Evolutionary conservation across 305 asterid genomes (phyloP).

Genomic region (Fraxinus greggii): DNA sequence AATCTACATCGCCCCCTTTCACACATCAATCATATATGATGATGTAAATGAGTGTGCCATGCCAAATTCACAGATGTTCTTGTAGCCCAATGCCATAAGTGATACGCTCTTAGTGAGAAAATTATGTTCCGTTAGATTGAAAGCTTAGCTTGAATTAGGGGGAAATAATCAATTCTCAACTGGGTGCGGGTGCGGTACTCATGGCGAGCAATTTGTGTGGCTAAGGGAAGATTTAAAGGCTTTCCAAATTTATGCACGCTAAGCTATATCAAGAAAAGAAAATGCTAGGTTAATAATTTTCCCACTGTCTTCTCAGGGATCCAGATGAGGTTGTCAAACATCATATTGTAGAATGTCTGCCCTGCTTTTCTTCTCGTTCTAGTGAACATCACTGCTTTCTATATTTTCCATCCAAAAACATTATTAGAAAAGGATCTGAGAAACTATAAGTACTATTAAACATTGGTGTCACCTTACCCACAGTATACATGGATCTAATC

Average conservation of each 20-base stretch:
- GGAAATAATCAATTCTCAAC: neutral
- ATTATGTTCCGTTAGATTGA: neutral
- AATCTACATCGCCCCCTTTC: neutral
- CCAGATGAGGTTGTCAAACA: neutral
- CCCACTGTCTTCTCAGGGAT: neutral
- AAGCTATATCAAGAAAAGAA: neutral
- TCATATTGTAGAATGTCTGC: neutral
- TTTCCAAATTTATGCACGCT: neutral
- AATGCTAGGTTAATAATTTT: neutral
- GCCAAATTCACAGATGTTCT: neutral
- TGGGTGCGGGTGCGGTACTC: neutral
- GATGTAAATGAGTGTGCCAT: neutral
- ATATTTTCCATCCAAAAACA: conserved; percentile 9
- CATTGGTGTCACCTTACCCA: neutral
- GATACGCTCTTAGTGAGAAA: neutral
- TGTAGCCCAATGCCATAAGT: neutral
- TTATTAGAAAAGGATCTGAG: neutral
- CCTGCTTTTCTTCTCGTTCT: neutral
- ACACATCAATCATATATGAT: neutral
- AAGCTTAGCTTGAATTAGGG: neutral
- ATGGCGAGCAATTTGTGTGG: neutral
- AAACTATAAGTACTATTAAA: neutral
- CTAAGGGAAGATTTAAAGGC: neutral
- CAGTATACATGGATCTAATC: neutral
- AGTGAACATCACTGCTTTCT: neutral